Base-by-base conservation (phyloP, 768 basidiomycete species). In the Rhizopogon vulgaris region DNA sequence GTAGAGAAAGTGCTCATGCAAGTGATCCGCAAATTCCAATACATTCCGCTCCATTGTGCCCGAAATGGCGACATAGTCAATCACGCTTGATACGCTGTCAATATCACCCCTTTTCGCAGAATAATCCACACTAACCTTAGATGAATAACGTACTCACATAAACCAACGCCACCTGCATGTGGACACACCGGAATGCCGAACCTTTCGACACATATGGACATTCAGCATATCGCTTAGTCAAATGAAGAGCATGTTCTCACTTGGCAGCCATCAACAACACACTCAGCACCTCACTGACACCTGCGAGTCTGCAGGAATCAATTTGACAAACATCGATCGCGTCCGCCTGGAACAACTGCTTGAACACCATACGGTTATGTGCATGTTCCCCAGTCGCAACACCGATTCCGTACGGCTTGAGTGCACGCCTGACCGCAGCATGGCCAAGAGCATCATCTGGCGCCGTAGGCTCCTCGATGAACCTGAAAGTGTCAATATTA, bases 251-350 rank as follows among this genome's bases (percentile, higher is more conserved):
- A 24, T 42, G 25, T 53, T 32, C 76, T 62, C 60, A 85, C 85
- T 94, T 93, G 56, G 90, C 85, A 8, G 90, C 83, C 91, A 95
- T 94, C 49, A 95, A 73, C 48, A 96, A 69, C 17, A 95, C 90
- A 40, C 83, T 84, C 38, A 96, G 72, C n/a, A 95, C 87, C 73
- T 95, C 94, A 62, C 86, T 94, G 28, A 97, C 92, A 46, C 94
- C 94, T 4, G 90, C 93, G 18, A 96, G 74, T 45, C 94, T 82
- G 71, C 94, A 96, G 18, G 90, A 90, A 70, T 97, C 94, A 61
- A 97, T 94, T 65, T 97, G 94, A 58, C 83, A 86, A 25, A 96
- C 94, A 60, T 98, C 94, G 63, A 98, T 92, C 4, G 94, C 94
- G 27, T 91, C 83, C 0, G 84, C 84, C 60, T 93, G 91, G 11